phyloP scores from a whole-genome alignment of 2,329 filamentous ascomycete species.

The Xylariaceae sp. region DNA sequence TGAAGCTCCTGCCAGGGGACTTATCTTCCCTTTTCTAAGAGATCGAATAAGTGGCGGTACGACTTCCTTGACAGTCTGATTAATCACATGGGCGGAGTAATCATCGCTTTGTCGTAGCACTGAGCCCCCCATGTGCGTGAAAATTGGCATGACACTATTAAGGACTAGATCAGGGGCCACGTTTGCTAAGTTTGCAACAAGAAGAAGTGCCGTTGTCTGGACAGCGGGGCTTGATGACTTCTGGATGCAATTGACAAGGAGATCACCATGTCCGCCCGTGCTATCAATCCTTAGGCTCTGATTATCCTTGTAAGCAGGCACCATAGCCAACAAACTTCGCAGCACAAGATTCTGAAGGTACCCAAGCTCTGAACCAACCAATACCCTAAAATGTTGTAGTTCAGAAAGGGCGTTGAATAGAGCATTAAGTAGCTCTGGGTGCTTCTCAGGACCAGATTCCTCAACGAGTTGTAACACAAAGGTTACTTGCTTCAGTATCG shows the following conservation, averaged over 20 bases:
- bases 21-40: constrained; percentile 77
- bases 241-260: constrained; percentile 92
- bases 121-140: constrained; percentile 95
- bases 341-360: constrained; percentile 88
- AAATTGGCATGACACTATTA: constrained; percentile 98
- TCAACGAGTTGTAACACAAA: constrained; percentile 89
- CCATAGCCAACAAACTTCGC: constrained; percentile 79
- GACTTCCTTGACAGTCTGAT: constrained; percentile 91
- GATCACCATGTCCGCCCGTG: constrained; percentile 80
- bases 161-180: constrained; percentile 89
- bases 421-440: constrained; percentile 74
- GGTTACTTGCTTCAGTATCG: constrained; percentile 74
- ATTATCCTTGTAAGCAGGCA: constrained; percentile 72
- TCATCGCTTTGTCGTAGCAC: constrained; percentile 92
- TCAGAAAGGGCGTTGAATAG: constrained; percentile 87
- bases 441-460: constrained; percentile 71
- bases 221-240: constrained; percentile 90
- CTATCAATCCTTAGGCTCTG: constrained; percentile 69
- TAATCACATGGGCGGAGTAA: constrained; percentile 94
- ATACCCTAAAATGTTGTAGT: constrained; percentile 79
- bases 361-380: constrained; percentile 82
- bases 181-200: constrained; percentile 84
- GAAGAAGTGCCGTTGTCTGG: constrained; percentile 84
- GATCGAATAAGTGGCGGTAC: constrained; percentile 89
- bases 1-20: constrained; percentile 77